Conservation (phyloP, 176 grass and related monocot species). For the Urochloa ruziziensis region DNA sequence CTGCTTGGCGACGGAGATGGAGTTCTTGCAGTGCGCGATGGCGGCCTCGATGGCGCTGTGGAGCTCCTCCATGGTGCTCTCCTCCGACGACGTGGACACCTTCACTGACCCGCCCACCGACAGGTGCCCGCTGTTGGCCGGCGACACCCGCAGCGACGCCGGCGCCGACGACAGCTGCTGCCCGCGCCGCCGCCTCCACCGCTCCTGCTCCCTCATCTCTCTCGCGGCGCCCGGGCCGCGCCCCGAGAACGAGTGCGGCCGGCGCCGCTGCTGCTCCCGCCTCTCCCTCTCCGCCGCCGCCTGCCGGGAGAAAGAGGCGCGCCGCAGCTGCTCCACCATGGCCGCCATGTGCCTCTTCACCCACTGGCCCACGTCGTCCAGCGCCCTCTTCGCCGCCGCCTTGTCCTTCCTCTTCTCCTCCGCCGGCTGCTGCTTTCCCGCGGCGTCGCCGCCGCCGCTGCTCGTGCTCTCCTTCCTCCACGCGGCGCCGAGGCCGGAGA, state of each 20-base stretch:
- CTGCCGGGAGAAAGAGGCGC: slow-evolving; percentile 42
- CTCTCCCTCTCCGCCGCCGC: slow-evolving; percentile 41
- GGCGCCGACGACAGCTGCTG: slow-evolving; percentile 71
- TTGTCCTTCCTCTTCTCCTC: slow-evolving; percentile 50
- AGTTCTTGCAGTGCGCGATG: slow-evolving; percentile 98
- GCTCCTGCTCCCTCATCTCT: slow-evolving; percentile 16
- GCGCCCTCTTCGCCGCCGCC: slow-evolving; percentile 41
- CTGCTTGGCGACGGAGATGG: slow-evolving; percentile 43
- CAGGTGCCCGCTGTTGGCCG: slow-evolving; percentile 83
- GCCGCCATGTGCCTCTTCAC: slow-evolving; percentile 66
- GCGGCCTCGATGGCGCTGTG: slow-evolving; percentile 91
- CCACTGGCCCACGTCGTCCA: slow-evolving; percentile 62
- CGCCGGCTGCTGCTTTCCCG: neutral
- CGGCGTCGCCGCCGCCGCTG: neutral
- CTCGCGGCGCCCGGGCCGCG: slow-evolving; percentile 15
- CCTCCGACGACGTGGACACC: slow-evolving; percentile 70
- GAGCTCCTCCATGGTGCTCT: slow-evolving; percentile 96
- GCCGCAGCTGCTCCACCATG: slow-evolving; percentile 67
- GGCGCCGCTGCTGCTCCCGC: slow-evolving; percentile 43
- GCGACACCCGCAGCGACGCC: slow-evolving; percentile 74
- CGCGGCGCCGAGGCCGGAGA: slow-evolving; percentile 43
- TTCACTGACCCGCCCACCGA: slow-evolving; percentile 63
- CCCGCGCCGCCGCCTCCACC: slow-evolving; percentile 23
- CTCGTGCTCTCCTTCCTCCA: slow-evolving; percentile 33
- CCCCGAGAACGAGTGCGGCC: slow-evolving; percentile 74